A percentile compares a stretch with the other conserved stretches of the same genome.
These are phyloP conservation scores for Entomortierella parvispora DNA, from an alignment of 192 early-diverging fungal species.

Conservation along the genomic window DNA sequence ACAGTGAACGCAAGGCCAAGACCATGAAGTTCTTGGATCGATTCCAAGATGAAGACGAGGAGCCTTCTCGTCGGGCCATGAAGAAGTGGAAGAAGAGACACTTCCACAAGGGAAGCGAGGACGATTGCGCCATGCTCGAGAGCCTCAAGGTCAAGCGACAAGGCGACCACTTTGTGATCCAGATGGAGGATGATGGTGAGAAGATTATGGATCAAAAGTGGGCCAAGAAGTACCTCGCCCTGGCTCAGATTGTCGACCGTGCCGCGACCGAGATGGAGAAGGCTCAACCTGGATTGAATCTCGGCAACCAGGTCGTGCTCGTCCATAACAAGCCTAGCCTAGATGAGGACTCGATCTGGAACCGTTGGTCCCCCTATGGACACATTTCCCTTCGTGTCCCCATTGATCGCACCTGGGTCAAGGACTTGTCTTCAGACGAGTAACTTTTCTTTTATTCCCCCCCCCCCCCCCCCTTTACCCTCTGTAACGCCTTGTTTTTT, in stretches of 20 bases:
- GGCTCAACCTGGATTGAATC: slow-evolving; percentile 19
- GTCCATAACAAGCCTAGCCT: slow-evolving; percentile 15
- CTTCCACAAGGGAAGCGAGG: neutral
- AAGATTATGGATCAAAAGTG: slow-evolving; percentile 26
- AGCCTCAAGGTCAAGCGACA: slow-evolving; percentile 14
- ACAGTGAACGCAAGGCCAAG: slow-evolving; percentile 18
- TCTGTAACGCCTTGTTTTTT: no score
- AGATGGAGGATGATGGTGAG: slow-evolving; percentile 32
- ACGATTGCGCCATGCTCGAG: neutral
- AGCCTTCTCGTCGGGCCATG: neutral
- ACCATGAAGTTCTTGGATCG: slow-evolving; percentile 16
- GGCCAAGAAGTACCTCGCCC: slow-evolving; percentile 31
- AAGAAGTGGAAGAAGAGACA: neutral
- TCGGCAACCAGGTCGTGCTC: slow-evolving; percentile 40
- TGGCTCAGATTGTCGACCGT: slow-evolving; percentile 31
- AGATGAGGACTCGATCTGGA: slow-evolving; percentile 20
- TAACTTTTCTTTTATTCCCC: no score
- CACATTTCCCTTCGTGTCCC: slow-evolving; percentile 27
- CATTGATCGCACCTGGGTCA: slow-evolving; percentile 40
- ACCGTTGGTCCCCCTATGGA: slow-evolving; percentile 20
- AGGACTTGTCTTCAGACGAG: slow-evolving; percentile 10
- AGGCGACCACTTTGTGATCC: slow-evolving; percentile 14
- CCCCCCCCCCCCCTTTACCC: no score
- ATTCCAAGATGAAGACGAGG: slow-evolving; percentile 9
- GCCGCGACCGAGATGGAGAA: slow-evolving; percentile 39